These are phyloP conservation scores for Asterophora lycoperdoides DNA, from an alignment of 768 basidiomycete species.

Conservation along the genomic window DNA sequence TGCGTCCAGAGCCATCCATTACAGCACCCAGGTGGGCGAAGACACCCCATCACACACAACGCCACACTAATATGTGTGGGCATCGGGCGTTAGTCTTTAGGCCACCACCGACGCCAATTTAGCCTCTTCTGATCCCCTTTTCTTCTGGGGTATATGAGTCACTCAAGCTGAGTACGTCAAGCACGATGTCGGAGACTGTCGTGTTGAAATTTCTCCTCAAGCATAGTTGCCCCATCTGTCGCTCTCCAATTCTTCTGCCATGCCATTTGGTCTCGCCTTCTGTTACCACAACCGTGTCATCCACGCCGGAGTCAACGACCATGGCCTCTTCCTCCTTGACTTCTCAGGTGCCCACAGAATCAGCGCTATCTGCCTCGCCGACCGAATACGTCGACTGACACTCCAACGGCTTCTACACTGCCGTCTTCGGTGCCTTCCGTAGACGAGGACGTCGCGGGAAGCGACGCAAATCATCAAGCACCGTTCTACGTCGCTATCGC, in stretches of 20 bases:
- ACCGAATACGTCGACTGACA: slow-evolving; percentile 2
- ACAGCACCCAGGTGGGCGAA: background rate
- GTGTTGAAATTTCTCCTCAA: background rate
- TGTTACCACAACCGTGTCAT: background rate
- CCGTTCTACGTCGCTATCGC: slow-evolving; percentile 49
- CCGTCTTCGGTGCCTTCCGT: slow-evolving; percentile 5
- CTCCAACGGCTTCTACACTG: slow-evolving; percentile 6
- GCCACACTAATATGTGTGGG: slow-evolving; percentile 6
- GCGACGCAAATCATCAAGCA: slow-evolving; percentile 23
- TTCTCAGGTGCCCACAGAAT: background rate
- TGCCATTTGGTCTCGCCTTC: background rate
- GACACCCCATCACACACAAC: background rate
- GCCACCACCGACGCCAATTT: slow-evolving; percentile 1
- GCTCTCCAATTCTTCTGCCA: background rate
- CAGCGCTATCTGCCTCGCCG: too few species aligned
- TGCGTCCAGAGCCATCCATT: background rate
- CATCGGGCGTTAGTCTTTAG: background rate
- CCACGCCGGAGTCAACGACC: background rate
- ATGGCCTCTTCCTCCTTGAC: background rate
- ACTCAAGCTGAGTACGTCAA: background rate
- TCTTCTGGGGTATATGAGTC: background rate
- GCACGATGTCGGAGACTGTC: background rate
- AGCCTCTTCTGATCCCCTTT: slow-evolving; percentile 2
- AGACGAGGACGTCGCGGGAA: slow-evolving; percentile 1
- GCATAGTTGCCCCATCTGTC: background rate